These are phyloP conservation scores for Apiotrichum sp. DNA, from an alignment of 1,284 basidiomycete species.

Conservation along the genomic window DNA sequence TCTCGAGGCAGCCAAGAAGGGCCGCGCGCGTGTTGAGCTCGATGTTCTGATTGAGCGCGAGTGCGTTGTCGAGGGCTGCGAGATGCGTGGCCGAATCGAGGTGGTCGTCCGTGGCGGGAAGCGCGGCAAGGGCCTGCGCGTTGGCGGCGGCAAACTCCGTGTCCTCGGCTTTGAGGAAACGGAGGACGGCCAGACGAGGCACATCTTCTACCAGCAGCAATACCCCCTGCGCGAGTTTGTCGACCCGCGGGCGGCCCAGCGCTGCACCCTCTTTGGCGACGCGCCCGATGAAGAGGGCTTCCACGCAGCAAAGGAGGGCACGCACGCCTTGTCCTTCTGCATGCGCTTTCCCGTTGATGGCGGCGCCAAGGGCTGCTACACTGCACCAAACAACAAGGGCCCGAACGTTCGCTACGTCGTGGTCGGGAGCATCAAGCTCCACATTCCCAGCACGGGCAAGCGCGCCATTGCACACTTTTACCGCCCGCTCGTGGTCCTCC, in stretches of 20 bases:
- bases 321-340: constrained; percentile 70
- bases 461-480: constrained; percentile 89
- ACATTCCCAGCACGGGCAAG: constrained; percentile 57
- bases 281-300: constrained; percentile 66
- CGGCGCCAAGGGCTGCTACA: constrained; percentile 65
- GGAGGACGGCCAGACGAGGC: constrained; percentile 57
- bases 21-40: constrained; percentile 71
- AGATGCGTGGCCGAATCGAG: constrained; percentile 66
- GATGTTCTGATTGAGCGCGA: constrained; percentile 74
- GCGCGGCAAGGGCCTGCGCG: constrained; percentile 58
- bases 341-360: constrained; percentile 64
- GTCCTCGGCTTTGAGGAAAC: constrained; percentile 75
- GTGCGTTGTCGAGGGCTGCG: constrained; percentile 73
- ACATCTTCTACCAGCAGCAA: constrained; percentile 80
- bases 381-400: constrained; percentile 54
- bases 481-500: constrained; percentile 75
- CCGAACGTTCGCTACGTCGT: constrained; percentile 72
- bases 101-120: constrained; percentile 60
- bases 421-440: constrained; percentile 77
- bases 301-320: constrained; percentile 59
- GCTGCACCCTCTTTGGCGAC: constrained; percentile 52
- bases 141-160: constrained; percentile 74
- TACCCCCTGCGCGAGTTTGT: constrained; percentile 57
- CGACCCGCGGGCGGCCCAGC: constrained; percentile 18
- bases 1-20: constrained; percentile 57